Evolutionary conservation across 306 rosid species (phyloP).

Genomic region (Quercus cerris): DNA sequence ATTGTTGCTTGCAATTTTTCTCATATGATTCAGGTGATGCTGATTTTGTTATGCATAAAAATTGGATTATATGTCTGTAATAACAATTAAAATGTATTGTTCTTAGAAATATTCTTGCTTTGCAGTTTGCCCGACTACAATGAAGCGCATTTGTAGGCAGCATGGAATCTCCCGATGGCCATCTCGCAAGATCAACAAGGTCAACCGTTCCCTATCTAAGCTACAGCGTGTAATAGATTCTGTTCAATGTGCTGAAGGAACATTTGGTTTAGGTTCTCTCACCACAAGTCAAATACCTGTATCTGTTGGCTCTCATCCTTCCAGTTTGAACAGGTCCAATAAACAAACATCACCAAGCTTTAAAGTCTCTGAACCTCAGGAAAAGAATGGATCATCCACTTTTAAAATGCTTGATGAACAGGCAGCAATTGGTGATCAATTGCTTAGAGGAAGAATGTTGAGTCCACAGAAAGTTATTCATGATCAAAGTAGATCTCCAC

Average conservation of each 20-base stretch:
- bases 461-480: conserved; percentile 33
- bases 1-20: conserved; percentile 3
- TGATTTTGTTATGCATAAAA: neutral
- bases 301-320: conserved; percentile 46
- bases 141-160: conserved; percentile 93
- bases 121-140: conserved; percentile 95
- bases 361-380: conserved; percentile 35
- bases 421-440: conserved; percentile 39
- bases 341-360: conserved; percentile 33
- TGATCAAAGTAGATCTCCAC: conserved; percentile 26
- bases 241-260: conserved; percentile 81
- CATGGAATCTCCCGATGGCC: conserved; percentile 97
- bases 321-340: conserved; percentile 39
- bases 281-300: conserved; percentile 44
- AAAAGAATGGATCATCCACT: conserved; percentile 42
- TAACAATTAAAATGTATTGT: conserved; percentile 9
- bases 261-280: conserved; percentile 58
- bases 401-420: conserved; percentile 31
- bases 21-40: conserved; percentile 4
- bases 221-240: conserved; percentile 79
- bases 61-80: neutral
- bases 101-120: conserved; percentile 16
- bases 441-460: conserved; percentile 28
- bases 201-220: conserved; percentile 73
- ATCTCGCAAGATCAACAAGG: conserved; percentile 88